Percentiles rank a stretch among this genome's conserved stretches.
phyloP scores from a whole-genome alignment of 169 alveolate species.

The Plasmodium coatneyi region DNA sequence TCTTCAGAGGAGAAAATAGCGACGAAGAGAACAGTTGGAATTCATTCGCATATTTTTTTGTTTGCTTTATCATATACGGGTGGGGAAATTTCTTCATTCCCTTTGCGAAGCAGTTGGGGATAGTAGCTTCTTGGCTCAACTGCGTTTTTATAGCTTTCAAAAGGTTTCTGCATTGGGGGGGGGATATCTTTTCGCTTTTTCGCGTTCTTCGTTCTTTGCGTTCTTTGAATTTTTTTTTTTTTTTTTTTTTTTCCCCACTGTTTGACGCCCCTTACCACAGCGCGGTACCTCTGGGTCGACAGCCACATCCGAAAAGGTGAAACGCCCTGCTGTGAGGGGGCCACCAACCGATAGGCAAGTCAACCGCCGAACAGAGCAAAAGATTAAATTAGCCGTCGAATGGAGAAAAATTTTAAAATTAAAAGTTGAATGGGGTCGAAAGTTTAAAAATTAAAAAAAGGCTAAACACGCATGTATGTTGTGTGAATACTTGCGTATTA shows the following conservation, averaged over 20 bases:
- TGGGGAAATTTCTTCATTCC: neutral
- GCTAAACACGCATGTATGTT: neutral
- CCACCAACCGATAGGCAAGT: neutral
- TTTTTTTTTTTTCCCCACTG: neutral
- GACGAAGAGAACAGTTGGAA: neutral
- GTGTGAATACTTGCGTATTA: neutral
- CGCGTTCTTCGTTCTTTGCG: neutral
- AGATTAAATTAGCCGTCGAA: neutral
- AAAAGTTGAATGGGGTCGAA: neutral
- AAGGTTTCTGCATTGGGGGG: neutral
- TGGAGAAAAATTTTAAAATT: neutral
- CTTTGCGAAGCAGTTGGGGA: neutral
- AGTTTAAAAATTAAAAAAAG: slow-evolving; percentile 1
- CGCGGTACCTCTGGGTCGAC: neutral
- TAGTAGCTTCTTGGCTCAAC: neutral
- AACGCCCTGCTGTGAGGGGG: neutral
- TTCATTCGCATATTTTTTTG: neutral
- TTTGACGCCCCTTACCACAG: neutral
- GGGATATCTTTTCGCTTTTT: neutral
- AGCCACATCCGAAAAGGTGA: neutral
- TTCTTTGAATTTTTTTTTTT: neutral
- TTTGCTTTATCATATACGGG: neutral
- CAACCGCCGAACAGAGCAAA: neutral
- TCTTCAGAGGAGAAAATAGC: neutral
- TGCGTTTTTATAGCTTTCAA: neutral